Conservation (phyloP, 176 grass and related monocot species). For the Carex myosuroides region DNA sequence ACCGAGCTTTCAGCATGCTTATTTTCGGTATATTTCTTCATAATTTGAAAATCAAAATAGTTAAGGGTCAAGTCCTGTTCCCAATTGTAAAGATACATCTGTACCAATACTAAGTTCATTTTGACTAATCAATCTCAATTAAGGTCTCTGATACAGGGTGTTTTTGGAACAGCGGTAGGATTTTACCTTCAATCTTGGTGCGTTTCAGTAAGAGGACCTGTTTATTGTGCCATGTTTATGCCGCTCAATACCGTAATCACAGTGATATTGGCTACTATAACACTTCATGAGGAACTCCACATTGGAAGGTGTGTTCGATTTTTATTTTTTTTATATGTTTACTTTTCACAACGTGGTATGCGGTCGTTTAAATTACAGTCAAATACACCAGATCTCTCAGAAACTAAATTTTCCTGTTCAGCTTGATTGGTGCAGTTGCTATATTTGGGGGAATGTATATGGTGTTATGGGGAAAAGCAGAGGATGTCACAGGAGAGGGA, state of each 20-base stretch:
- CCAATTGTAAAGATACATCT: background rate
- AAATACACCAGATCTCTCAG: background rate
- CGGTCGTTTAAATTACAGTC: background rate
- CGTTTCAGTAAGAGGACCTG: constrained; percentile 52
- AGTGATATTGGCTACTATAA: constrained; percentile 22
- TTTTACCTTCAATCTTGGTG: constrained; percentile 62
- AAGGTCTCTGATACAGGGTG: constrained; percentile 29
- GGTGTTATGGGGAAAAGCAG: constrained; percentile 54
- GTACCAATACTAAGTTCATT: background rate
- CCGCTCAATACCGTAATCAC: constrained; percentile 50
- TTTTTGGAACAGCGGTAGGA: constrained; percentile 54
- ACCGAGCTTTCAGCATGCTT: constrained; percentile 51
- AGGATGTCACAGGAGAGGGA: constrained; percentile 17
- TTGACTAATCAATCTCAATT: background rate
- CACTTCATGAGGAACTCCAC: constrained; percentile 47
- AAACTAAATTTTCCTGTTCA: constrained; percentile 9
- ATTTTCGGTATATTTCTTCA: constrained; percentile 40
- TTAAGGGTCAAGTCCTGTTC: background rate
- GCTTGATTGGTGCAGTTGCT: constrained; percentile 42
- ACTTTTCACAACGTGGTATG: background rate
- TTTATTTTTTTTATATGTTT: background rate
- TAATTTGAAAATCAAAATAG: background rate
- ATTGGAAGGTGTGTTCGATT: constrained; percentile 43
- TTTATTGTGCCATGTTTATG: constrained; percentile 57
- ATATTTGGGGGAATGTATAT: constrained; percentile 35